Evolutionary conservation across 768 basidiomycete genomes (phyloP).

Genomic region (Flagelloscypha sp.): DNA sequence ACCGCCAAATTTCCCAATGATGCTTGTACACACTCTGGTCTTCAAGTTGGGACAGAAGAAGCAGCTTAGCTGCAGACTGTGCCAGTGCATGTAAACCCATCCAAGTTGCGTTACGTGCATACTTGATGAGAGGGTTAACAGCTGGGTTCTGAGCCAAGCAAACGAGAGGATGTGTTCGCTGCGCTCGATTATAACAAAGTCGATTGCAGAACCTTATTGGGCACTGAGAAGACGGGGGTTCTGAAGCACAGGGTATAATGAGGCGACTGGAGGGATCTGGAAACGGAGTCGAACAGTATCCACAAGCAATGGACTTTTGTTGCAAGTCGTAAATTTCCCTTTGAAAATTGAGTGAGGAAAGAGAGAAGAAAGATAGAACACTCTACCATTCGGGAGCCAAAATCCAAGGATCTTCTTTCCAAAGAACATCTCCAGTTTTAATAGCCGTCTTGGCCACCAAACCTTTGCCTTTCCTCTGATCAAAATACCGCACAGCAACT

Average conservation of each 20-base stretch:
- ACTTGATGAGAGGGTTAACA: constrained; percentile 48
- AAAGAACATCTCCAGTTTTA: constrained; percentile 62
- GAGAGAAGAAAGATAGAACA: constrained; percentile 6
- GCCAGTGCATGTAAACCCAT: constrained; percentile 69
- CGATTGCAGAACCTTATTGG: constrained; percentile 72
- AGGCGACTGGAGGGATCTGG: constrained; percentile 31
- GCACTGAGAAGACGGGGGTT: constrained; percentile 37
- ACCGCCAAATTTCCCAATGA: constrained; percentile 48
- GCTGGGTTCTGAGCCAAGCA: constrained; percentile 73
- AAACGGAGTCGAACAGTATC: constrained; percentile 65
- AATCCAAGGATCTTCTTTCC: constrained; percentile 80
- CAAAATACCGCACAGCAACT: constrained; percentile 60
- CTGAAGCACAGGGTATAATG: constrained; percentile 44
- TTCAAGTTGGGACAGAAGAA: constrained; percentile 46
- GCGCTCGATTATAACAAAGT: constrained; percentile 62
- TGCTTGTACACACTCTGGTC: constrained; percentile 27
- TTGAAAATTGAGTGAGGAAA: constrained; percentile 5
- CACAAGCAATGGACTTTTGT: constrained; percentile 50
- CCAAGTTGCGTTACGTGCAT: constrained; percentile 56
- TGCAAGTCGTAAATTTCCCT: constrained; percentile 80
- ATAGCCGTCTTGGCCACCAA: constrained; percentile 66
- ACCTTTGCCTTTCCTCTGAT: constrained; percentile 72
- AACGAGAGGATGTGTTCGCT: constrained; percentile 57
- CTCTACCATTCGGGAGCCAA: constrained; percentile 74
- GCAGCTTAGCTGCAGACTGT: constrained; percentile 54